phyloP scores from a whole-genome alignment of 441 rosid genomes.

The Pelargonium australe region DNA sequence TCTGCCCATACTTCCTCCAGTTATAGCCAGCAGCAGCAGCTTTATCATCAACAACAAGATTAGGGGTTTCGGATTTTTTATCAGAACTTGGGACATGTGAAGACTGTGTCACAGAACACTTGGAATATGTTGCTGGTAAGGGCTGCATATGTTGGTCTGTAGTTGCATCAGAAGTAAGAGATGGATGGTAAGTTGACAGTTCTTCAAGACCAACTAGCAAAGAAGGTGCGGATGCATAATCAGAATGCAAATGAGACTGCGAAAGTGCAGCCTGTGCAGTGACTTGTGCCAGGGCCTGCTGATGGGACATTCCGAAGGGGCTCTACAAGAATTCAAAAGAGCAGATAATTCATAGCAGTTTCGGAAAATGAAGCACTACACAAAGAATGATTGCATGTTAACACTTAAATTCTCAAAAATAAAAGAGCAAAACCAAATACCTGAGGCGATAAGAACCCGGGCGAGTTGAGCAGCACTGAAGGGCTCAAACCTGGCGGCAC shows the following conservation, averaged over 20 bases:
- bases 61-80: constrained; percentile 41
- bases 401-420: no score
- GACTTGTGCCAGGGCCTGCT: constrained; percentile 42
- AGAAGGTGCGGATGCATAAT: neutral
- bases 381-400: no score
- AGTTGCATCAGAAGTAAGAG: neutral
- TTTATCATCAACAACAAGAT: constrained; percentile 40
- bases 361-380: no score
- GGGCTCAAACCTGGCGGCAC: neutral
- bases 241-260: neutral
- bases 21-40: constrained; percentile 67
- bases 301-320: constrained; percentile 55
- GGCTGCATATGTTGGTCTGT: neutral
- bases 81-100: constrained; percentile 25
- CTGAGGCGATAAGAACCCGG: neutral
- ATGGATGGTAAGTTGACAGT: neutral
- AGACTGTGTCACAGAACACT: constrained; percentile 36
- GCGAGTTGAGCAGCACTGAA: neutral
- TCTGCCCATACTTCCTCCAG: constrained; percentile 75
- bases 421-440: neutral
- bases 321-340: constrained; percentile 50
- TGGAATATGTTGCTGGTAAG: constrained; percentile 22
- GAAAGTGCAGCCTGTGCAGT: constrained; percentile 24
- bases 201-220: neutral
- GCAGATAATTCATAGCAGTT: constrained; percentile 21